These are phyloP conservation scores for Curvularia sp. DNA, from an alignment of 2,329 filamentous ascomycete genomes.

Conservation along the genomic window DNA sequence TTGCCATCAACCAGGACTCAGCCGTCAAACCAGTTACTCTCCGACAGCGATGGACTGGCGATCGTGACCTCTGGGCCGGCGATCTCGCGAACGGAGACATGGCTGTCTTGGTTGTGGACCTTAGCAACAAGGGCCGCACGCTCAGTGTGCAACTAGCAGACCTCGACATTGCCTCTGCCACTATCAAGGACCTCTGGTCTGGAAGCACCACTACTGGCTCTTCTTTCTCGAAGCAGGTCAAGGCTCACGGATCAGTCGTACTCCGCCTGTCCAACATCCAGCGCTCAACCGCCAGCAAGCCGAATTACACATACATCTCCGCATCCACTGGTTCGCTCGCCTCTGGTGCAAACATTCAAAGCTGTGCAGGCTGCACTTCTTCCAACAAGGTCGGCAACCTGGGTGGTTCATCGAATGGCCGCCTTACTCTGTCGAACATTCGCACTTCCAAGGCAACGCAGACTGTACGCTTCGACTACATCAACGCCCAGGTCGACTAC, in stretches of 20 bases:
- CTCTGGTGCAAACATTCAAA: conserved; percentile 21
- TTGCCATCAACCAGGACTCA: conserved; percentile 31
- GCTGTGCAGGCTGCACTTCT: conserved; percentile 27
- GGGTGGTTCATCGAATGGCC: conserved; percentile 24
- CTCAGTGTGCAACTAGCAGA: conserved; percentile 23
- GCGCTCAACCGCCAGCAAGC: conserved; percentile 15
- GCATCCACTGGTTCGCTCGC: conserved; percentile 26
- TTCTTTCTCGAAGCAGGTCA: conserved; percentile 28
- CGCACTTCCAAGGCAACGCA: conserved; percentile 27
- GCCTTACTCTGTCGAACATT: conserved; percentile 27
- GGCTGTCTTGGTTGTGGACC: conserved; percentile 27
- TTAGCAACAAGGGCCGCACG: conserved; percentile 25
- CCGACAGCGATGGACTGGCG: conserved; percentile 27
- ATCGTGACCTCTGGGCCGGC: conserved; percentile 29
- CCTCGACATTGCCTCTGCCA: conserved; percentile 24
- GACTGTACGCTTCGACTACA: conserved; percentile 26
- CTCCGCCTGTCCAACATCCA: conserved; percentile 29
- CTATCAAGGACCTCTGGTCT: conserved; percentile 30
- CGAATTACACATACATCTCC: conserved; percentile 25
- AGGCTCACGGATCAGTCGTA: conserved; percentile 25
- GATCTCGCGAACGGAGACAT: conserved; percentile 31
- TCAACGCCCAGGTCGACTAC: conserved; percentile 29
- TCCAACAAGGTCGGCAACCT: conserved; percentile 29
- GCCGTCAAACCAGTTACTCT: conserved; percentile 29
- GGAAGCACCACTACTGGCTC: conserved; percentile 16